Evolutionary conservation across 495 filamentous ascomycete genomes (phyloP), one percentile per base, ranked within the genome.

Genomic region (Ramalina peruviana): DNA sequence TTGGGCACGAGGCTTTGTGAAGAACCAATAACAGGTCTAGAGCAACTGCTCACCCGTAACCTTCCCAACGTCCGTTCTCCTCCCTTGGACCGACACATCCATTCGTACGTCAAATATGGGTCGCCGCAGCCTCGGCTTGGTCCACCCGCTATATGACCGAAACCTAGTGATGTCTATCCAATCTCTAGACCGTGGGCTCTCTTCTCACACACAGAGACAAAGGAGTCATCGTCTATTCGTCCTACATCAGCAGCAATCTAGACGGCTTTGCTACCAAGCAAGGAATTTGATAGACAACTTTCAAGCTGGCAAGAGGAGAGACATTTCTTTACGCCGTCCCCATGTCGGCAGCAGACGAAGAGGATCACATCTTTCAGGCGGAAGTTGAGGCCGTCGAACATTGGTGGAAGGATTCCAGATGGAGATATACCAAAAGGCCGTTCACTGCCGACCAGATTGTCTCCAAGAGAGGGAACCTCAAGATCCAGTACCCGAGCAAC

Each of bases 361-460:
- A 97, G 67, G 86, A 97, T 60, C 73, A 83, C 58, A 65, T 79
- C 50, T 97, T 81, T 67, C 67, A 74, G 60, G 75, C 79, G 40
- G 92, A 98, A 59, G 86, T 96, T 51, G 75, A 81, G 58, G 81
- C 81, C 51, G 83, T 97, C 49, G 83, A 96, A 74, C 68, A 82
- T 65, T 98, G 92, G 92, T 98, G 92, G 92, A 76, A 74, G 19
- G 86, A 92, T 54, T 76, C 85, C 37, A 74, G 92, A 72, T 98
- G 92, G 92, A 74, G 86, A 60, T 79, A 86, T 66, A 98, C 92
- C 57, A 88, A 83, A 67, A 77, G 92, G 36, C 84, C 92, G 4
- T 98, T 88, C 66, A 95, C 88, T 5, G 88, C 92, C 15, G 93
- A 97, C 72, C 85, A 94, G 71, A 97, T 98, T 62, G 92, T 93